Conservation (phyloP, 768 basidiomycete species). For the Lactarius akahatsu region DNA sequence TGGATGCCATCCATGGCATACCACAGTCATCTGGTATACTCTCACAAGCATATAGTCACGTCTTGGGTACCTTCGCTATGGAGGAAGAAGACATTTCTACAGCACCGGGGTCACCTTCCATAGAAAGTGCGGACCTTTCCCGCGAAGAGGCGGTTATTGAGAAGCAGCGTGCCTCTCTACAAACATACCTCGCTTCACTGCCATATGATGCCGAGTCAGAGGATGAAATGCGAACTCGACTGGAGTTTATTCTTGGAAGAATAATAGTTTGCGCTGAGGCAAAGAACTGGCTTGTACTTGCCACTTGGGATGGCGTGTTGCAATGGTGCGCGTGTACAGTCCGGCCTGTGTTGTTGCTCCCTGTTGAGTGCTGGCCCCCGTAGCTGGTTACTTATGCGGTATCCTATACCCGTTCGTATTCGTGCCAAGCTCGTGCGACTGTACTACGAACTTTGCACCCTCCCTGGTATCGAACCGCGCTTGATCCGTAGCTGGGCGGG, state of each 20-base stretch:
- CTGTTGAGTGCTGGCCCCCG: background rate
- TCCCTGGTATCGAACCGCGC: constrained; percentile 74
- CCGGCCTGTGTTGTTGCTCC: background rate
- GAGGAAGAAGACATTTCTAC: constrained; percentile 52
- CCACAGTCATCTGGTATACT: constrained; percentile 12
- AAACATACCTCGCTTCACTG: constrained; percentile 62
- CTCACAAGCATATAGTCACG: constrained; percentile 18
- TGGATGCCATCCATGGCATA: constrained; percentile 22
- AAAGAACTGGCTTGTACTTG: constrained; percentile 71
- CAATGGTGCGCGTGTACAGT: constrained; percentile 55
- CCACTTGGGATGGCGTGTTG: constrained; percentile 76
- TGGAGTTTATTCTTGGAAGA: constrained; percentile 68
- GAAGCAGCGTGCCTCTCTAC: constrained; percentile 58
- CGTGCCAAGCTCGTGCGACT: constrained; percentile 71
- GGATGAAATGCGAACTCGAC: constrained; percentile 66
- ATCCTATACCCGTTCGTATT: constrained; percentile 66
- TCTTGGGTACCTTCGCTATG: constrained; percentile 39
- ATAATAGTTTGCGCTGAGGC: constrained; percentile 69
- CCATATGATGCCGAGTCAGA: constrained; percentile 73
- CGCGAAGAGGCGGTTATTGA: constrained; percentile 43
- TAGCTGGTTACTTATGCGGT: constrained; percentile 82
- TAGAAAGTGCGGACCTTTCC: constrained; percentile 35
- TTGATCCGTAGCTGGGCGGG: constrained; percentile 74
- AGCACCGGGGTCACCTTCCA: constrained; percentile 44
- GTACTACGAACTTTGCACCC: constrained; percentile 75